A percentile compares a stretch with the other conserved stretches of the same genome.
phyloP scores from a whole-genome alignment of 2,329 filamentous ascomycete species.

The Colletotrichum sp. region DNA sequence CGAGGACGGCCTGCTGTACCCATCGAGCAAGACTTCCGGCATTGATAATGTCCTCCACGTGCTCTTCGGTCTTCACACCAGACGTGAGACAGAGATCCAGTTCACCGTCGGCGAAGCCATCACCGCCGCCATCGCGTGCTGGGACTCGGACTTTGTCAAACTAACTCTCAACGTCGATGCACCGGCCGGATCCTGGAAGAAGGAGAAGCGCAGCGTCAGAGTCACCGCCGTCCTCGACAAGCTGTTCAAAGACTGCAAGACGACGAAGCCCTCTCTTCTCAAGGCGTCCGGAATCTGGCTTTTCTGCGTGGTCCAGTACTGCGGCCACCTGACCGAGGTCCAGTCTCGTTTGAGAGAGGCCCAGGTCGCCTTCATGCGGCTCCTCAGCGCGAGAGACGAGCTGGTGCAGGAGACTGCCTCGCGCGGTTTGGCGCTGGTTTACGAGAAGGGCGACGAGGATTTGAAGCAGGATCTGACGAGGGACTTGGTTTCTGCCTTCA shows the following conservation, averaged over 20 bases:
- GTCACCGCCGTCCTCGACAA: conserved; percentile 64
- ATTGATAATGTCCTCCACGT: conserved; percentile 52
- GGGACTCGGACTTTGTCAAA: conserved; percentile 81
- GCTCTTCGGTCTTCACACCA: conserved; percentile 80
- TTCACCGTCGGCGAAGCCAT: conserved; percentile 92
- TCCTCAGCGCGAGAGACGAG: conserved; percentile 88
- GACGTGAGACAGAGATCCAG: conserved; percentile 85
- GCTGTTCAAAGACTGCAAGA: conserved; percentile 77
- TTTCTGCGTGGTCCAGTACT: conserved; percentile 88
- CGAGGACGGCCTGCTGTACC: background rate
- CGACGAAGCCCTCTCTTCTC: conserved; percentile 85
- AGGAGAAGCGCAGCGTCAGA: conserved; percentile 8
- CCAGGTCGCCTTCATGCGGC: conserved; percentile 85
- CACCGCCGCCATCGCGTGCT: conserved; percentile 77
- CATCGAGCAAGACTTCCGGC: conserved; percentile 1
- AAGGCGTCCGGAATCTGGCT: conserved; percentile 97
- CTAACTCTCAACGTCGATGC: conserved; percentile 77
- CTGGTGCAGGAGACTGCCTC: conserved; percentile 96
- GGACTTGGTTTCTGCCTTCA: conserved; percentile 89
- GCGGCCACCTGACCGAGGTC: conserved; percentile 77
- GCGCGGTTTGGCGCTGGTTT: conserved; percentile 87
- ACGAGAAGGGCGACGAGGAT: conserved; percentile 84
- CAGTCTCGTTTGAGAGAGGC: conserved; percentile 77
- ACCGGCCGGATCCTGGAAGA: conserved; percentile 47
- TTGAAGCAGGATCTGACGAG: conserved; percentile 84